Evolutionary conservation across 2,329 filamentous ascomycete species (phyloP), one percentile per base, ranked within the genome.

Genomic region (Pseudopyricularia javanii): DNA sequence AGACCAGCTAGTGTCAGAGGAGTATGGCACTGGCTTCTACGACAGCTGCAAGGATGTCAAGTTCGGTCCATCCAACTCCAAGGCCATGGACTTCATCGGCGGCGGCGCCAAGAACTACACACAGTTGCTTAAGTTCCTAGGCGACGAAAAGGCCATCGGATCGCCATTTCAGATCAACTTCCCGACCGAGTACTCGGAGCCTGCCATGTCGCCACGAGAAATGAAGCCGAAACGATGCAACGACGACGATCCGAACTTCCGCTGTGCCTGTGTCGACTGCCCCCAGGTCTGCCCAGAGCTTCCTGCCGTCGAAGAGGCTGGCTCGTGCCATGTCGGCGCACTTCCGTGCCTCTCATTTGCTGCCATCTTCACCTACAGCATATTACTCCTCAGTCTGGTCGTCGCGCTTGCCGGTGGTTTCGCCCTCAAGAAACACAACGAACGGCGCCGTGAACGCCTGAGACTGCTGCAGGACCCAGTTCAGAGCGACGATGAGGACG

Each of bases 111-210:
- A 91, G 68, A 88, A 96, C 65, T 94, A 91, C 66, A 81, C 82
- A 0, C 80, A 86, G 43, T 86, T 98, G 60, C 72, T 98, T 59
- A 91, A 91, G 63, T 98, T 97, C 61, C 70, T 98, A 33, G 93
- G 93, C 15, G 85, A 95, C 66, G 91, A 95, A 73, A 94, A 94
- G 66, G 76, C 84, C 2, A 78, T 91, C 22, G 94, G 94, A 4
- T 97, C 91, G 54, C 93, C 93, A 0, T 98, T 98, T 68, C 93
- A 98, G 72, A 96, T 98, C 71, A 94, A 98, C 72, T 98, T 93
- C 61, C 91, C 80, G 9, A 72, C 67, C 9, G 66, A 78, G 7
- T 80, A 83, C 57, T 66, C 74, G 11, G 80, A 88, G 49, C 75
- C 80, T 0, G 74, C 72, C n/a, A 94, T 97, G 86, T 65, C 75